Evolutionary conservation across 2,329 filamentous ascomycete genomes (phyloP).

Genomic region (Drechslerella dactyloides): DNA sequence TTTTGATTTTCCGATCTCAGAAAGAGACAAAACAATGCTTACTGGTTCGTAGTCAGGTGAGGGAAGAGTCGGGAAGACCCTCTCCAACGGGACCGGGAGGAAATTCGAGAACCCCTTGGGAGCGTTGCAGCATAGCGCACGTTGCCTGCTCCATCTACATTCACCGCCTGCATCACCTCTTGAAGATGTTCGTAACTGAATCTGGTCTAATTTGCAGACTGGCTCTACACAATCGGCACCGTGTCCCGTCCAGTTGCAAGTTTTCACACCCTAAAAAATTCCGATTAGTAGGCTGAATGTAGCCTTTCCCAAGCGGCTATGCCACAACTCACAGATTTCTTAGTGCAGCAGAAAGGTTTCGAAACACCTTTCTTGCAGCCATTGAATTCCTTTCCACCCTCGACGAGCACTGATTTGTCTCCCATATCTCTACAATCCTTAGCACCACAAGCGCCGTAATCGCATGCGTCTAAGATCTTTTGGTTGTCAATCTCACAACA

Average conservation of each 20-base stretch:
- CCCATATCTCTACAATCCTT: slow-evolving; percentile 32
- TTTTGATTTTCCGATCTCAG: slow-evolving; percentile 8
- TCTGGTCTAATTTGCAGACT: slow-evolving; percentile 55
- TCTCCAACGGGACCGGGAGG: slow-evolving; percentile 58
- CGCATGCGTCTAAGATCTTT: slow-evolving; percentile 30
- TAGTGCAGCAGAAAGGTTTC: slow-evolving; percentile 37
- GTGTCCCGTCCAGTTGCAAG: slow-evolving; percentile 58
- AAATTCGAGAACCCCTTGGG: slow-evolving; percentile 55
- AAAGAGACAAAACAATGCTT: slow-evolving; percentile 10
- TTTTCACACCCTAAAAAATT: slow-evolving; percentile 52
- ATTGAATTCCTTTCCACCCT: slow-evolving; percentile 33
- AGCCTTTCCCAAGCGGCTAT: slow-evolving; percentile 6
- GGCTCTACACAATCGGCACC: slow-evolving; percentile 57
- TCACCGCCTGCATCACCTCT: slow-evolving; percentile 55
- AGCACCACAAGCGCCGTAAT: slow-evolving; percentile 33
- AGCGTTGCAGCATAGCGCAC: slow-evolving; percentile 57
- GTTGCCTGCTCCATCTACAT: slow-evolving; percentile 52
- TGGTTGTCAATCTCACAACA: slow-evolving; percentile 38
- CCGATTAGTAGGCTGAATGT: slow-evolving; percentile 14
- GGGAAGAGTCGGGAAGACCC: slow-evolving; percentile 58
- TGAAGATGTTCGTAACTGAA: slow-evolving; percentile 55
- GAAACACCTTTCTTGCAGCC: slow-evolving; percentile 31
- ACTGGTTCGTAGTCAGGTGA: slow-evolving; percentile 52
- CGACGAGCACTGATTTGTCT: slow-evolving; percentile 31
- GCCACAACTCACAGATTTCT: slow-evolving; percentile 34